Evolutionary conservation across 805 yeast species (phyloP).

Genomic region (Schwanniomyces sp.): DNA sequence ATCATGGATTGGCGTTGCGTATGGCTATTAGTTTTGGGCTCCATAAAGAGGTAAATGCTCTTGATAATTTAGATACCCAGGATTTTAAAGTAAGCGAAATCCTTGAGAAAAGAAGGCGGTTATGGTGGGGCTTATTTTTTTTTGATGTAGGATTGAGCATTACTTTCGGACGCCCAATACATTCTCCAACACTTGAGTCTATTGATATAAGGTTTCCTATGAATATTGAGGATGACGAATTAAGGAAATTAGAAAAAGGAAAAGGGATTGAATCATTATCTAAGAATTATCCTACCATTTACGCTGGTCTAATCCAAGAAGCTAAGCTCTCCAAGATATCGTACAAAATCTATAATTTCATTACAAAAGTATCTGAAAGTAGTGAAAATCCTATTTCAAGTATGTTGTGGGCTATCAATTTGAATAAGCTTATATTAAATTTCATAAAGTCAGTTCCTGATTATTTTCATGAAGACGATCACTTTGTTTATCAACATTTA

Average conservation of each 20-base stretch:
- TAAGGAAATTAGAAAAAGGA: constrained; percentile 17
- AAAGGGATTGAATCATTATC: constrained; percentile 6
- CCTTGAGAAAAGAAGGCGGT: constrained; percentile 56
- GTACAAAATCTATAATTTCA: not conserved
- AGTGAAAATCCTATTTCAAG: not conserved
- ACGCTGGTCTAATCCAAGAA: constrained; percentile 58
- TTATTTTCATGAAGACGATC: constrained; percentile 45
- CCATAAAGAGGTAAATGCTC: constrained; percentile 44
- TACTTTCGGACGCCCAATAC: constrained; percentile 64
- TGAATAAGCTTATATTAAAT: constrained; percentile 44
- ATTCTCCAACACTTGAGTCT: constrained; percentile 45
- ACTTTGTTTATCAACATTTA: constrained; percentile 14
- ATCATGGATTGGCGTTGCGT: constrained; percentile 60
- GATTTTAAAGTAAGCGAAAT: constrained; percentile 13
- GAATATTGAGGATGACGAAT: constrained; percentile 48
- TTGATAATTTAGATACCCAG: not conserved
- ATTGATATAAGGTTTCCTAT: constrained; percentile 52
- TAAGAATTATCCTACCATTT: constrained; percentile 48
- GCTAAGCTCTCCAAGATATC: constrained; percentile 50
- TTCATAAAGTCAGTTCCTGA: constrained; percentile 43
- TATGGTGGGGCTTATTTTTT: constrained; percentile 69
- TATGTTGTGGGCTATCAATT: constrained; percentile 20
- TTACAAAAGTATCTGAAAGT: constrained; percentile 1
- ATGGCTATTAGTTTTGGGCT: constrained; percentile 69
- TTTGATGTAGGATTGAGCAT: constrained; percentile 65